These are phyloP conservation scores for Diversispora eburnea DNA, from an alignment of 192 early-diverging fungal species.

Conservation along the genomic window DNA sequence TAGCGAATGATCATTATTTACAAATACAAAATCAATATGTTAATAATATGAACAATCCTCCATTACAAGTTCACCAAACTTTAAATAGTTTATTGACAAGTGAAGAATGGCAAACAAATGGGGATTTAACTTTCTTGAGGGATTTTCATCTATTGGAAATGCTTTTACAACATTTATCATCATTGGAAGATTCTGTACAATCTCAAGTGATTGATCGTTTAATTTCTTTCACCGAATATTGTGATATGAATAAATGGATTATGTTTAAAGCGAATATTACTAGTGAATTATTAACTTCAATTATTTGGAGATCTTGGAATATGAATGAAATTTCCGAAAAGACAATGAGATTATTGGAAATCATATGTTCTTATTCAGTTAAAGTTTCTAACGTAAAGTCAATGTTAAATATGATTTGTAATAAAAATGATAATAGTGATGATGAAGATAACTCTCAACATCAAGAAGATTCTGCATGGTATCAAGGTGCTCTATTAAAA, in stretches of 20 bases:
- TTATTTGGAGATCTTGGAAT: background rate
- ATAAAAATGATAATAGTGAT: constrained; percentile 11
- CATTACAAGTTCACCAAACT: background rate
- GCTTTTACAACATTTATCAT: constrained; percentile 7
- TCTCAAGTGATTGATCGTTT: constrained; percentile 3
- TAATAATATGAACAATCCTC: no score
- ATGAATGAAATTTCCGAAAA: background rate
- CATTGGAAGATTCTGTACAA: constrained; percentile 11
- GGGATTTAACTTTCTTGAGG: background rate
- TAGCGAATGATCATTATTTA: no score
- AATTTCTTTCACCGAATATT: constrained; percentile 19
- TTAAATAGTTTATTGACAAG: background rate
- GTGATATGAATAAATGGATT: constrained; percentile 29
- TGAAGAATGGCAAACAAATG: constrained; percentile 21
- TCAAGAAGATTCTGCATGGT: background rate
- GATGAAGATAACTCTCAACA: background rate
- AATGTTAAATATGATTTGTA: constrained; percentile 29
- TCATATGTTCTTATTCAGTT: constrained; percentile 26
- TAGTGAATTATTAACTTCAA: background rate
- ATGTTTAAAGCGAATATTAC: constrained; percentile 18
- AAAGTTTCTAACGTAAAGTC: constrained; percentile 26
- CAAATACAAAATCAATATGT: no score
- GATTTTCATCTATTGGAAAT: background rate
- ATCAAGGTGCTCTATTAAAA: constrained; percentile 25
- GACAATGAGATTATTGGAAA: constrained; percentile 20